Evolutionary conservation across 306 rosid genomes (phyloP), one percentile per base, ranked within the genome.

Genomic region (Trifolium subterraneum): DNA sequence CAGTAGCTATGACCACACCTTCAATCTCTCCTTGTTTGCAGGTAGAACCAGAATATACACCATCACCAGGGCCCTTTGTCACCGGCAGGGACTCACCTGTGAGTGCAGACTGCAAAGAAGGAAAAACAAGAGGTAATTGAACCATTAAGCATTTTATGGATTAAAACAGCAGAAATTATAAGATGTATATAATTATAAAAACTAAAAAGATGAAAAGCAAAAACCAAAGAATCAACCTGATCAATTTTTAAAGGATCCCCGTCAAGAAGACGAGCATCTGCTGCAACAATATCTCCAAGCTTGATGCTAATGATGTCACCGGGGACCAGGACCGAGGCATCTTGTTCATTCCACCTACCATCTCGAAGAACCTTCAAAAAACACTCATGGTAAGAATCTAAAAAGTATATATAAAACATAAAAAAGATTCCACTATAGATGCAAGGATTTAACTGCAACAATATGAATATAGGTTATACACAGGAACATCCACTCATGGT

Each of bases 1-100:
- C 98, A 1, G 98, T 94, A 68, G 97, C 98, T 71, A 94, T 94
- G 81, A 91, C 97, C 72, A 94, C 91, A 27, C 96, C 97, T 79
- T 94, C 98, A 77, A 94, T 84, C 89, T 94, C 98, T 82, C 98
- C 98, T 79, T 94, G 98, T 67, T 94, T 94, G 86, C 98, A 94
- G 64, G 98, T 94, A 16, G 98, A 94, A 80, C 98, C 98, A 52
- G 98, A 94, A 65, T 94, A 94, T 15, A 94, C 91, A 14, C 98
- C 98, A 69, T 94, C 98, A 10, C 98, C 97, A 0, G 98, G 96
- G 62, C 97, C 96, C 83, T 94, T 94, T 6, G 98, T 94, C 82
- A 91, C 98, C 0, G 98, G 97, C 65, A 94, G 88, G 47, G 98
- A 94, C 83, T 94, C 98, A 0, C 98, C 98, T 5, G 98, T 94